These are phyloP conservation scores for Euphorbia lathyris DNA, from an alignment of 345 rosid species.

Conservation along the genomic window DNA sequence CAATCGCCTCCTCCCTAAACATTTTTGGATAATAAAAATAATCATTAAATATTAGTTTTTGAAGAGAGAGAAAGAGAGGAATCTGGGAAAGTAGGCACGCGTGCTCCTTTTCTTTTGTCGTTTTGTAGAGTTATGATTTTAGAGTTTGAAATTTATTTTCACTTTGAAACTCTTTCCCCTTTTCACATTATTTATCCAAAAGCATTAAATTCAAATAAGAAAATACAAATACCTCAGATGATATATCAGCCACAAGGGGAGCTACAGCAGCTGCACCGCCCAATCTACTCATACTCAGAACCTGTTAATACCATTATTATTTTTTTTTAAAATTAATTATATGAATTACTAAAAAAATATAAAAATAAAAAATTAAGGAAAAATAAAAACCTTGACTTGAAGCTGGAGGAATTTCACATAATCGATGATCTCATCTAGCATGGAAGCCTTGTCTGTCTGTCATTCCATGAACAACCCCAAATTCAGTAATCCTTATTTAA, in stretches of 20 bases:
- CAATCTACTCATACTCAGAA: slow-evolving; percentile 92
- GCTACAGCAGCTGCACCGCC: slow-evolving; percentile 86
- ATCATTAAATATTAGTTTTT: too few relatives aligned
- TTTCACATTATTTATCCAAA: neutral
- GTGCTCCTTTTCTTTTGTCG: slow-evolving; percentile 65
- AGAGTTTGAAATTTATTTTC: neutral
- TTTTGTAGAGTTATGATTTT: slow-evolving; percentile 26
- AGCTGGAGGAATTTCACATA: slow-evolving; percentile 99
- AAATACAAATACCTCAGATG: slow-evolving; percentile 58
- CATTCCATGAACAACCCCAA: slow-evolving; percentile 30
- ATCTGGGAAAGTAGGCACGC: slow-evolving; percentile 70
- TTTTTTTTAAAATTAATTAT: too few relatives aligned
- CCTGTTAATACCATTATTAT: slow-evolving; percentile 35
- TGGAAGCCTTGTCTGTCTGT: slow-evolving; percentile 99
- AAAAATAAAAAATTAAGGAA: neutral
- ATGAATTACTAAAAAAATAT: neutral
- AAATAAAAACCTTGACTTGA: slow-evolving; percentile 77
- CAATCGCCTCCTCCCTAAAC: slow-evolving; percentile 45
- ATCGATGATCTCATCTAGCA: slow-evolving; percentile 98
- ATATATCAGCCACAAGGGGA: slow-evolving; percentile 74
- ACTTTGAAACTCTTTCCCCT: neutral
- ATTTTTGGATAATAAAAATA: too few relatives aligned
- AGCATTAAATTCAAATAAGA: neutral
- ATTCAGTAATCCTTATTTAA: neutral
- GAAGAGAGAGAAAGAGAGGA: slow-evolving; percentile 27